A percentile compares a stretch with the other conserved stretches of the same genome.
phyloP scores from a whole-genome alignment of 139 green algal species.

The Pycnococcus provasolii region DNA sequence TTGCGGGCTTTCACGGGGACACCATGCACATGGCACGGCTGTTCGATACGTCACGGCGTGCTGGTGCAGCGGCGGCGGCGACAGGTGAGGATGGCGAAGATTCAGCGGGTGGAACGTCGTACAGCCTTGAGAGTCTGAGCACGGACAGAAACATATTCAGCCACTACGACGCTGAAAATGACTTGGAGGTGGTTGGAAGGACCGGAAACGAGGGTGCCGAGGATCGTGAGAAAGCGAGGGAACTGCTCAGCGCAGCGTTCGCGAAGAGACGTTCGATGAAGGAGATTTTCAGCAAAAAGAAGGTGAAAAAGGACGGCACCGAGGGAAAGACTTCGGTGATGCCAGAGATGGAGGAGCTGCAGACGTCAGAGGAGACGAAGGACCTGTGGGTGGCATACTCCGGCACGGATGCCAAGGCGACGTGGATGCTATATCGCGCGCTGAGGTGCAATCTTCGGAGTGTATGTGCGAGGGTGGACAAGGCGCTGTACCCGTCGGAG shows the following conservation, averaged over 20 bases:
- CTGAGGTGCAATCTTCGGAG: conserved; percentile 18
- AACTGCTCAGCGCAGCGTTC: too few species aligned
- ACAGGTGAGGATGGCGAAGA: too few species aligned
- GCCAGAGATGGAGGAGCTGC: conserved; percentile 56
- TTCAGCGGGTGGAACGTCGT: conserved; percentile 22
- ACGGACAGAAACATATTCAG: conserved; percentile 4
- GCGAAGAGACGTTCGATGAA: conserved; percentile 54
- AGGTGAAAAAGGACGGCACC: conserved; percentile 65
- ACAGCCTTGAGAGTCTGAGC: conserved; percentile 64
- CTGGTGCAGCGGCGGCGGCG: too few species aligned
- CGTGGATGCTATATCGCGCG: conserved; percentile 58
- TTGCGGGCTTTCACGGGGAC: conserved; percentile 72
- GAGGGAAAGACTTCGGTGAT: conserved; percentile 44
- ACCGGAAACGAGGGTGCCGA: too few species aligned
- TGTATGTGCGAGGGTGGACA: background rate
- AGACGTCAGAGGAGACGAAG: conserved; percentile 41
- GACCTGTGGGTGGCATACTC: conserved; percentile 80
- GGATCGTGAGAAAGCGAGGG: too few species aligned
- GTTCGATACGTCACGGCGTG: conserved; percentile 56
- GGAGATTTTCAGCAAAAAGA: conserved; percentile 63
- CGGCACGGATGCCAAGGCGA: conserved; percentile 77
- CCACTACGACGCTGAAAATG: too few species aligned
- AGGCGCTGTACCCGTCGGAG: conserved; percentile 6
- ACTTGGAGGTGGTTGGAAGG: too few species aligned
- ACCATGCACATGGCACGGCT: conserved; percentile 98